Evolutionary conservation across 2,329 filamentous ascomycete genomes (phyloP).

Genomic region (Penicillium sp.): DNA sequence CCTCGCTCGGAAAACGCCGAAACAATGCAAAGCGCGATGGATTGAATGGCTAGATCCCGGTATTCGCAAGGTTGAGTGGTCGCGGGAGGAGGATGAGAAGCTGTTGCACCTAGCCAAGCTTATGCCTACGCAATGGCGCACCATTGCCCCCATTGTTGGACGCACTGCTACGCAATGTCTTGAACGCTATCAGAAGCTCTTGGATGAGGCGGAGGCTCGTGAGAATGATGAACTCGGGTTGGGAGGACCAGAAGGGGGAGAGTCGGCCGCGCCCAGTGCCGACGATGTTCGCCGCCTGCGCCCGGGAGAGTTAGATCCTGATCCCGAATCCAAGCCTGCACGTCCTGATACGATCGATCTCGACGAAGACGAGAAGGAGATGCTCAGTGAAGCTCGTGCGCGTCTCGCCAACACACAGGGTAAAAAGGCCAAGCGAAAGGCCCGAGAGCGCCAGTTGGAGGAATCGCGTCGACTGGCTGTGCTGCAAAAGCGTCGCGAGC

Average conservation of each 20-base stretch:
- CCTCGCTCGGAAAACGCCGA: conserved; percentile 93
- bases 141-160: conserved; percentile 94
- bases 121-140: conserved; percentile 99
- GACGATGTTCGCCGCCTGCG: conserved; percentile 86
- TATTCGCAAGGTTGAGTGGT: conserved; percentile 99
- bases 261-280: conserved; percentile 81
- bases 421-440: conserved; percentile 98
- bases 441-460: conserved; percentile 89
- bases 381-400: conserved; percentile 95
- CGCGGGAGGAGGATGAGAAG: conserved; percentile 97
- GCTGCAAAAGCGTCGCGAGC: conserved; percentile 89
- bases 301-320: conserved; percentile 93
- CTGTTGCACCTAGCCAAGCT: conserved; percentile 93
- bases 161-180: conserved; percentile 95
- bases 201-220: conserved; percentile 90
- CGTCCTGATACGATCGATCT: conserved; percentile 95
- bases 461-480: conserved; percentile 87
- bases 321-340: conserved; percentile 93
- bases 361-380: conserved; percentile 99
- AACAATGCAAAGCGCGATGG: conserved; percentile 99
- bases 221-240: conserved; percentile 79
- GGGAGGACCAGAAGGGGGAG: conserved; percentile 74
- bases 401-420: conserved; percentile 96
- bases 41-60: conserved; percentile 96
- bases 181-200: conserved; percentile 91